Conservation (phyloP, 306 rosid genomes). For the Vigna angularis region DNA sequence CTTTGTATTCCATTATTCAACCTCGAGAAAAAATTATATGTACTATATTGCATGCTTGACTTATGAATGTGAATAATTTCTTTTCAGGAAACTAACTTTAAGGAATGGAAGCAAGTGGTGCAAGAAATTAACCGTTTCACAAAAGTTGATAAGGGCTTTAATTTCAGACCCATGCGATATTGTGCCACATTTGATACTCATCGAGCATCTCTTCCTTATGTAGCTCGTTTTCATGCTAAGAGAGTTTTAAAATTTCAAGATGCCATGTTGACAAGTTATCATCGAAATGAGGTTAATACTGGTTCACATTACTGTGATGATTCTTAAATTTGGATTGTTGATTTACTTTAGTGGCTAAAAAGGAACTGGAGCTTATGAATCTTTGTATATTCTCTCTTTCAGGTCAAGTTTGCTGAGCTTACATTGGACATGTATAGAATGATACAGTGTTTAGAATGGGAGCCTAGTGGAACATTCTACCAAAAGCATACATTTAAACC, state of each 20-base stretch:
- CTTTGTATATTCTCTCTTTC: slow-evolving; percentile 50
- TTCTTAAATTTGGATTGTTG: slow-evolving; percentile 34
- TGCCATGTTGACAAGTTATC: slow-evolving; percentile 88
- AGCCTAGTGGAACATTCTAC: slow-evolving; percentile 84
- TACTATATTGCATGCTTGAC: slow-evolving; percentile 43
- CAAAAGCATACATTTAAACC: slow-evolving; percentile 69
- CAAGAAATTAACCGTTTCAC: slow-evolving; percentile 92
- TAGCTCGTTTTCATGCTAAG: slow-evolving; percentile 96
- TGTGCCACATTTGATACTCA: slow-evolving; percentile 73
- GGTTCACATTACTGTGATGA: slow-evolving; percentile 10
- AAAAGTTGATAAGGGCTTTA: slow-evolving; percentile 69
- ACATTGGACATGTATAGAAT: slow-evolving; percentile 92
- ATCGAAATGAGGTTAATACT: slow-evolving; percentile 83
- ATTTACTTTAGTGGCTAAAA: slow-evolving; percentile 14
- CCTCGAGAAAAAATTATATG: slow-evolving; percentile 17
- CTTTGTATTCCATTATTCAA: slow-evolving; percentile 29
- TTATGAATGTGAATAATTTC: slow-evolving; percentile 45
- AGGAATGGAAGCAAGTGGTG: slow-evolving; percentile 97
- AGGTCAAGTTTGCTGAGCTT: slow-evolving; percentile 96
- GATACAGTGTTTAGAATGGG: slow-evolving; percentile 98
- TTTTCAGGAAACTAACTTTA: slow-evolving; percentile 84
- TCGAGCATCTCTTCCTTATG: slow-evolving; percentile 76
- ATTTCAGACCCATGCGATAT: slow-evolving; percentile 84
- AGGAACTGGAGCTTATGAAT: slow-evolving; percentile 43
- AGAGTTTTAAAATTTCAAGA: slow-evolving; percentile 87